These are phyloP conservation scores for Moricandia arvensis DNA, from an alignment of 345 rosid species.

Conservation along the genomic window DNA sequence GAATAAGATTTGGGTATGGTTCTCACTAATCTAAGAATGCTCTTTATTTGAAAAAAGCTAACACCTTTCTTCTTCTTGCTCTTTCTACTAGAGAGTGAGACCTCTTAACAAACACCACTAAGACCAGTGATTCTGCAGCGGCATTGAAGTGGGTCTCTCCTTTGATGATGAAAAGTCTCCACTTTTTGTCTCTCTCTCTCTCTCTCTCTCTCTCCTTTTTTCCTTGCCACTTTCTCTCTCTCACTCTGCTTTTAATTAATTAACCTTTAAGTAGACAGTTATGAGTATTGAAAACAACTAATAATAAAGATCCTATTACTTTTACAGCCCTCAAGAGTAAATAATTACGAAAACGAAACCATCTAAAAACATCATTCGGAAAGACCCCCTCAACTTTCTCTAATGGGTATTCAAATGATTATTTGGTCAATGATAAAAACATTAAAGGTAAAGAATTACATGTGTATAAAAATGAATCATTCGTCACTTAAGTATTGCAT, in stretches of 20 bases:
- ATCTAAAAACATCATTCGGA: neutral
- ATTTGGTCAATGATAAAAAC: slow-evolving; percentile 3
- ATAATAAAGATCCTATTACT: neutral
- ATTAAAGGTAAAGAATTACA: neutral
- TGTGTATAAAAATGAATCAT: neutral
- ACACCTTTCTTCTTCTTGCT: slow-evolving; percentile 27
- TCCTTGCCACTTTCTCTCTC: slow-evolving; percentile 22
- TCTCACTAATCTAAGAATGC: slow-evolving; percentile 6
- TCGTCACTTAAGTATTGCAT: neutral
- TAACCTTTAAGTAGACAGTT: slow-evolving; percentile 17
- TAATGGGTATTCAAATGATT: slow-evolving; percentile 30
- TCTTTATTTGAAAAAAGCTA: slow-evolving; percentile 32
- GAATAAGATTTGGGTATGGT: slow-evolving; percentile 23
- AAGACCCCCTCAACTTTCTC: neutral
- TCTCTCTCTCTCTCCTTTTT: neutral
- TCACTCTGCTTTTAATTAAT: slow-evolving; percentile 23
- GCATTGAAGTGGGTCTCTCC: slow-evolving; percentile 42
- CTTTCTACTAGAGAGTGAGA: neutral
- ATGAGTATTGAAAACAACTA: neutral
- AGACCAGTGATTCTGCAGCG: slow-evolving; percentile 36
- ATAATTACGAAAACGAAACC: slow-evolving; percentile 20
- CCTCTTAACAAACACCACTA: slow-evolving; percentile 30
- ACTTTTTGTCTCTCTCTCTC: slow-evolving; percentile 15
- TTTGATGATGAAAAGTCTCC: slow-evolving; percentile 36
- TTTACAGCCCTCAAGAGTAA: neutral